Conservation (phyloP, 495 filamentous ascomycete genomes). For the Penicillium atrosanguineum region DNA sequence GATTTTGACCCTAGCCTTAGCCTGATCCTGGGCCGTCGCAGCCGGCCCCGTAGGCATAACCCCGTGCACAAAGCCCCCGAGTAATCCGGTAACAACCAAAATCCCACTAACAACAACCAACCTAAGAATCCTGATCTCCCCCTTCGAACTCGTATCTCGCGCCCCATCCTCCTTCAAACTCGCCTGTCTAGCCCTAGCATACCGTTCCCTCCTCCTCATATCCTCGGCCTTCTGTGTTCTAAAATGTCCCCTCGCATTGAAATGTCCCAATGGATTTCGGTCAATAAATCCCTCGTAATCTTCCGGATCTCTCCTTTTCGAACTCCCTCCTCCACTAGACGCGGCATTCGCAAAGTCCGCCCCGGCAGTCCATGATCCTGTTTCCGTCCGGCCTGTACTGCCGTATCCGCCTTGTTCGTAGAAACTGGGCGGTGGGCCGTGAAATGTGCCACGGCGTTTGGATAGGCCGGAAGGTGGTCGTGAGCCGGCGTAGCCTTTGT, state of each 20-base stretch:
- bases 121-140: conserved; percentile 37
- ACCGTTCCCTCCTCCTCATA: conserved; percentile 43
- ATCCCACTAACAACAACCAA: conserved; percentile 46
- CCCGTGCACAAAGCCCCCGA: conserved; percentile 20
- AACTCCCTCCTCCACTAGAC: conserved; percentile 5
- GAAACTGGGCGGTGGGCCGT: conserved; percentile 86
- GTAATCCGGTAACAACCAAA: conserved; percentile 25
- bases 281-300: conserved; percentile 46
- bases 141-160: neutral
- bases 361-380: conserved; percentile 6
- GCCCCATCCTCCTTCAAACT: conserved; percentile 25
- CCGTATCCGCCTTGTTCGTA: conserved; percentile 69
- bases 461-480: conserved; percentile 78
- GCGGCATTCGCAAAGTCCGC: conserved; percentile 5
- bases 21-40: neutral
- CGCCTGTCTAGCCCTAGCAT: conserved; percentile 17
- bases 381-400: conserved; percentile 17
- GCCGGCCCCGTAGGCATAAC: neutral
- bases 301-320: conserved; percentile 21
- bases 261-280: conserved; percentile 59
- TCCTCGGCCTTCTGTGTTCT: conserved; percentile 65
- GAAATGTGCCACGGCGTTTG: conserved; percentile 68
- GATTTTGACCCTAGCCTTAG: neutral
- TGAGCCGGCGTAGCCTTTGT: conserved; percentile 57
- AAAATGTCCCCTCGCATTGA: conserved; percentile 66